Evolutionary conservation across 225 moss, liverwort and hornwort genomes (phyloP).

Genomic region (Polytrichum formosum): DNA sequence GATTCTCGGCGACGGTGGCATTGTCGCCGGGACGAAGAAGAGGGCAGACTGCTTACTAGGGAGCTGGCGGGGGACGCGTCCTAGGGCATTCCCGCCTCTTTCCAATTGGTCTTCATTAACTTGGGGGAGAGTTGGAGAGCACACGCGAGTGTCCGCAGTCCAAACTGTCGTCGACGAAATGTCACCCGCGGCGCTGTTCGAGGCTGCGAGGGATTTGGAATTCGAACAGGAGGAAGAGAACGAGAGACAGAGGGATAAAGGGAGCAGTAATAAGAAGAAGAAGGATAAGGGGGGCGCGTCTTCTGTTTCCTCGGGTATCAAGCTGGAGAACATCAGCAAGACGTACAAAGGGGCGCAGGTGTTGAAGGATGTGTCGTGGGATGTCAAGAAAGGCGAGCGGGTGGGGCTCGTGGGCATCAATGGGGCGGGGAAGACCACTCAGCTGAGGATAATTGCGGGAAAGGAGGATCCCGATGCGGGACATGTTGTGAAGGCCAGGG

Average conservation of each 20-base stretch:
- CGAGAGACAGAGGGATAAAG: constrained; percentile 5
- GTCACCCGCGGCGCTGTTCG: constrained; percentile 30
- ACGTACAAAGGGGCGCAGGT: constrained; percentile 46
- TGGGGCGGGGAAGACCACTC: constrained; percentile 68
- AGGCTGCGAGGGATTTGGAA: constrained; percentile 36
- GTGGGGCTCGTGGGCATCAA: constrained; percentile 67
- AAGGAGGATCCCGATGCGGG: constrained; percentile 57
- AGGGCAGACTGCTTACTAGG: constrained; percentile 3
- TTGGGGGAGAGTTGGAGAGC: neutral
- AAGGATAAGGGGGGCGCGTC: constrained; percentile 43
- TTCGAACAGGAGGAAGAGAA: constrained; percentile 9
- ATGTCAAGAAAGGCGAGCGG: constrained; percentile 62
- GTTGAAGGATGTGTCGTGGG: constrained; percentile 62
- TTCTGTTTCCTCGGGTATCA: constrained; percentile 43
- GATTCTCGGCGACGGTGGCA: neutral
- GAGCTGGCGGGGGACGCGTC: constrained; percentile 10
- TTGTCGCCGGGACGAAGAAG: constrained; percentile 13
- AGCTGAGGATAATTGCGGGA: constrained; percentile 64
- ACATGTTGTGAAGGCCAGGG: constrained; percentile 49
- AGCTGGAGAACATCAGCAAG: constrained; percentile 58
- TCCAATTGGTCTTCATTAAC: neutral
- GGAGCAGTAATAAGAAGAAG: constrained; percentile 8
- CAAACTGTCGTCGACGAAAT: constrained; percentile 32
- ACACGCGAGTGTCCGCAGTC: constrained; percentile 19
- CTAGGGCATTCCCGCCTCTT: neutral